Base-by-base conservation (phyloP, 2,329 filamentous ascomycete species). In the Phialocephala subalpina region DNA sequence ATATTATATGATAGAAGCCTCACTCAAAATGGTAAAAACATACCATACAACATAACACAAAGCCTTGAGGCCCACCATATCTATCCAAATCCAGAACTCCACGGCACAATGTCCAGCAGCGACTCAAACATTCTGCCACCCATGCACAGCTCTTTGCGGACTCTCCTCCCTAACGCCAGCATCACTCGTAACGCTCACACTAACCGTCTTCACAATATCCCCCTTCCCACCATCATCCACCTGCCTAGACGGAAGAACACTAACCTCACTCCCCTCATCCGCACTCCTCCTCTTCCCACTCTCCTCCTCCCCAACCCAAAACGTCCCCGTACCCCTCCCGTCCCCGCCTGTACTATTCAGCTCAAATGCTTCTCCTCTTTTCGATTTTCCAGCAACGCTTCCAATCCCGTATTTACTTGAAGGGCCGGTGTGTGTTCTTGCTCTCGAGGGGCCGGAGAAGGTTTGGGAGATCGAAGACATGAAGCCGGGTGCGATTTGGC, bases 401-500 rank as follows among this genome's bases (percentile, higher is more conserved):
- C 45, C 45, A 20, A 25, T 11, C 12, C 45, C 45, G 45, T 49
- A 49, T 22, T 49, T 49, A 42, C 62, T 25, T 72, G 68, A 12
- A 33, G 70, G 70, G 64, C 40, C 70, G 40, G 65, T 67, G 9
- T 69, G 66, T 0, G 69, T 73, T 42, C 71, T 66, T 2, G 69
- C 65, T 52, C 16, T 52, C 22, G 47, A 52, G 8, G 9, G 20
- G 2, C 47, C 47, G 20, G 47, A 52, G 16, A 52, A 52, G 16
- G 47, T 27, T 27, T 52, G 20, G 3, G 22, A 52, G 9, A 52
- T 4, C 2, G 47, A 52, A 52, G 47, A 52, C 25, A 52, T 27
- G 47, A 27, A 52, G 2, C 25, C 11, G 4, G 47, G 47, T 18
- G 47, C 20, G 20, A 29, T 52, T 52, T 52, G 47, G 22, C 47